Evolutionary conservation across 2,329 filamentous ascomycete species (phyloP).

Genomic region (Grosmannia clavigera): DNA sequence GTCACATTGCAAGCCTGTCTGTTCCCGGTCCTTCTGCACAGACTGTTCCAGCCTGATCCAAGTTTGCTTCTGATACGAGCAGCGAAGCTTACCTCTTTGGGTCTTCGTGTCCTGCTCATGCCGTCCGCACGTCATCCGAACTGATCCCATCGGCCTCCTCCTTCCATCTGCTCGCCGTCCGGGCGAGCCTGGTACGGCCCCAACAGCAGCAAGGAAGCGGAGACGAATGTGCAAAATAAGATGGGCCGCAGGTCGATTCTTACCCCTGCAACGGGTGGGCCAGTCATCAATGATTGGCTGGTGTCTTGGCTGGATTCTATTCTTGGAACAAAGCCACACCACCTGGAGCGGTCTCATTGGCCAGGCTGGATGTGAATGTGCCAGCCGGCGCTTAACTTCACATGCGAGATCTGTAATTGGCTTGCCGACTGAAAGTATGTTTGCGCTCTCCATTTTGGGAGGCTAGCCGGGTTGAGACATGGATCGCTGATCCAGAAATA

Average conservation of each 20-base stretch:
- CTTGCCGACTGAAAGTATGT: not conserved
- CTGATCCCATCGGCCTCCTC: too few species aligned
- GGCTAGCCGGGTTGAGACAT: not conserved
- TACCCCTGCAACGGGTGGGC: not conserved
- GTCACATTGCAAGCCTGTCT: too few species aligned
- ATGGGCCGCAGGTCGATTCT: not conserved
- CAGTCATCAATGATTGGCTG: not conserved
- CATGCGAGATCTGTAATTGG: not conserved
- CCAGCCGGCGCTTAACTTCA: slow-evolving; percentile 2
- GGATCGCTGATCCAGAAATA: not conserved
- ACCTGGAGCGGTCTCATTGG: not conserved
- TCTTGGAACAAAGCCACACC: not conserved
- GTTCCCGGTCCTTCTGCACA: too few species aligned
- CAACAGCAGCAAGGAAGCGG: not conserved
- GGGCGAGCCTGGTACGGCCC: not conserved
- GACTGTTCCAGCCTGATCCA: too few species aligned
- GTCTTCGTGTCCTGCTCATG: too few species aligned
- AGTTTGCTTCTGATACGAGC: too few species aligned
- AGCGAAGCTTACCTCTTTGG: too few species aligned
- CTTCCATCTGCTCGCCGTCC: not conserved
- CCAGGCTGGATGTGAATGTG: not conserved
- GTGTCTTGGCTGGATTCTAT: not conserved
- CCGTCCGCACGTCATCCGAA: too few species aligned
- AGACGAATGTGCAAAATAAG: not conserved
- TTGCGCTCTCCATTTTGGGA: not conserved